These are phyloP conservation scores for Amborella trichopoda DNA, from an alignment of 164 flowering plant genomes.

Conservation along the genomic window DNA sequence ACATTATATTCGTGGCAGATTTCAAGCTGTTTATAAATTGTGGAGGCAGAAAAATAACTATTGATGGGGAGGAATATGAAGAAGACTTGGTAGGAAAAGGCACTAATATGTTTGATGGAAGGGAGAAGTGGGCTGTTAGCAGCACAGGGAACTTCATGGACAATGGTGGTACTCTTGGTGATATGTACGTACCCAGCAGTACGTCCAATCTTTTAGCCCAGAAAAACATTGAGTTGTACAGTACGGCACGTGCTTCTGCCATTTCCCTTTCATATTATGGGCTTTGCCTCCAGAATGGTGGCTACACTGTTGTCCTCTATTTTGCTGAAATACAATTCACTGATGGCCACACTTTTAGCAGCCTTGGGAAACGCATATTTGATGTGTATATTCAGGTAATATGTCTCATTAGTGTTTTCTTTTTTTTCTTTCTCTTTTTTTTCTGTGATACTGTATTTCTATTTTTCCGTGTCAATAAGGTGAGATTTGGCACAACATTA, in stretches of 20 bases:
- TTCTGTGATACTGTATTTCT: neutral
- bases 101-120: no score
- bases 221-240: conserved; percentile 38
- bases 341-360: conserved; percentile 31
- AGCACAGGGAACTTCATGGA: conserved; percentile 27
- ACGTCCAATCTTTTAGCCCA: no score
- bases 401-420: neutral
- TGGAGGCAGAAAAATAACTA: conserved; percentile 28
- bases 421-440: neutral
- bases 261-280: conserved; percentile 41
- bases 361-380: conserved; percentile 46
- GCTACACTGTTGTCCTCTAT: conserved; percentile 34
- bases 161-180: conserved; percentile 19
- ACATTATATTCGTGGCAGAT: conserved; percentile 5
- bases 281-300: conserved; percentile 30
- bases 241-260: conserved; percentile 39
- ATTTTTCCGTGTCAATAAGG: no score
- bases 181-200: no score
- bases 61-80: conserved; percentile 7
- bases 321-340: conserved; percentile 43
- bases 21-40: conserved; percentile 33
- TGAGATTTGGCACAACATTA: no score
- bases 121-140: conserved; percentile 32
- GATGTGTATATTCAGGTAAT: conserved; percentile 47
- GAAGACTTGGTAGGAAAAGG: no score